Conservation (phyloP, 768 basidiomycete genomes). For the Pleurotus tuoliensis region DNA sequence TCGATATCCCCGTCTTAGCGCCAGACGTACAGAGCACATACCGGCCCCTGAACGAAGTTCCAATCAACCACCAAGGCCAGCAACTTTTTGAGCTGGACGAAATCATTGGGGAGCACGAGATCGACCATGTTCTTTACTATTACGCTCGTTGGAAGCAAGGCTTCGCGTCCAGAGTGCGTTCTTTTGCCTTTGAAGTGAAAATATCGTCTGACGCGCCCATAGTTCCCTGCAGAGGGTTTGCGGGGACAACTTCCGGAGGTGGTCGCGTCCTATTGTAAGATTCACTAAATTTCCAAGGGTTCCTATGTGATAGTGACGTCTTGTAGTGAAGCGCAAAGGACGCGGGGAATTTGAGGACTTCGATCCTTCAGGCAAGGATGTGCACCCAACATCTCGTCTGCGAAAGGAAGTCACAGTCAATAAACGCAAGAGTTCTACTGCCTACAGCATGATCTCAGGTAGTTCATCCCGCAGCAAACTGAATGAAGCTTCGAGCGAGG, state of each 20-base stretch:
- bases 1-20: conserved; percentile 1
- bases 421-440: conserved; percentile 16
- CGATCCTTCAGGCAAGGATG: conserved; percentile 53
- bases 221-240: conserved; percentile 45
- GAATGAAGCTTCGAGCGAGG: conserved; percentile 40
- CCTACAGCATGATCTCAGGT: conserved; percentile 19
- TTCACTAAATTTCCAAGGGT: conserved; percentile 1
- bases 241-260: conserved; percentile 35
- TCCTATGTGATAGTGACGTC: not conserved
- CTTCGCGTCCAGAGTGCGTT: conserved; percentile 53
- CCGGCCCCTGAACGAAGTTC: not conserved
- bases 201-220: not conserved
- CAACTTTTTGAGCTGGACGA: conserved; percentile 28
- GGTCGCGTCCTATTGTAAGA: conserved; percentile 55
- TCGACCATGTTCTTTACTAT: conserved; percentile 42
- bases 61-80: not conserved
- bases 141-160: conserved; percentile 58
- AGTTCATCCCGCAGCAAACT: conserved; percentile 21
- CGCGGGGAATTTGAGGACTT: conserved; percentile 45
- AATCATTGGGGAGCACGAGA: conserved; percentile 55
- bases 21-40: not conserved
- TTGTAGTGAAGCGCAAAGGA: conserved; percentile 34
- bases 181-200: not conserved
- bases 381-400: conserved; percentile 60
- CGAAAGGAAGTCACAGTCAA: conserved; percentile 31